phyloP scores from a whole-genome alignment of 1,284 basidiomycete genomes.

The Exobasidium rhododendri region DNA sequence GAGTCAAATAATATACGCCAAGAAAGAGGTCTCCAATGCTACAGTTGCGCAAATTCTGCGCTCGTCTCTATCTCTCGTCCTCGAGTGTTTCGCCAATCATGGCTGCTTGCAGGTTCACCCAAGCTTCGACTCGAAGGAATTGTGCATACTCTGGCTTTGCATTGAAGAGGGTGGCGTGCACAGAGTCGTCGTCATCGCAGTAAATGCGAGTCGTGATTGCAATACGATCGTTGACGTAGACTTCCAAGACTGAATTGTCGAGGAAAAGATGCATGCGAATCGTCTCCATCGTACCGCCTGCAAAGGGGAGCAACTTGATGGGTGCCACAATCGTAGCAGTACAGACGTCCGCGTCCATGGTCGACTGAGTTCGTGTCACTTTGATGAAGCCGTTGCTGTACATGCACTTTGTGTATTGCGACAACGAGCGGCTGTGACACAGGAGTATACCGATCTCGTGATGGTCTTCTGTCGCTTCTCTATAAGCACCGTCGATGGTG shows the following conservation, averaged over 20 bases:
- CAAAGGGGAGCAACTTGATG: constrained; percentile 10
- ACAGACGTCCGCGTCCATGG: constrained; percentile 20
- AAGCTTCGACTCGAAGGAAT: constrained; percentile 11
- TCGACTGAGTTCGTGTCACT: constrained; percentile 4
- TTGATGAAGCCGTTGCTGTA: background rate
- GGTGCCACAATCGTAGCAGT: constrained; percentile 21
- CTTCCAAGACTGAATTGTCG: constrained; percentile 41
- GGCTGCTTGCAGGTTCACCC: background rate
- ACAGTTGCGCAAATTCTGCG: background rate
- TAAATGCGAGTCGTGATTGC: constrained; percentile 36
- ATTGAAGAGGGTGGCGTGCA: constrained; percentile 22
- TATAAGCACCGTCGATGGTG: background rate
- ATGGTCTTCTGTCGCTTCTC: background rate
- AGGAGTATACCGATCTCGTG: background rate
- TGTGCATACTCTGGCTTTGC: constrained; percentile 4
- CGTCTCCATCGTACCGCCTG: constrained; percentile 12
- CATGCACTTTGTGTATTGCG: background rate
- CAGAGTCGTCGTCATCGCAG: constrained; percentile 21
- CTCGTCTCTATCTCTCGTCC: no score
- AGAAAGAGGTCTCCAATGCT: background rate
- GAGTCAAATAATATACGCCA: background rate
- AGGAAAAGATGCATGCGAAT: constrained; percentile 28
- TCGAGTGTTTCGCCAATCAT: no score
- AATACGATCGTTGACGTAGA: constrained; percentile 34
- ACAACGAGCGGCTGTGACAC: background rate